A percentile compares a stretch with the other conserved stretches of the same genome.
Evolutionary conservation across 192 early-diverging fungal genomes (phyloP).

Genomic region (Podila minutissima): DNA sequence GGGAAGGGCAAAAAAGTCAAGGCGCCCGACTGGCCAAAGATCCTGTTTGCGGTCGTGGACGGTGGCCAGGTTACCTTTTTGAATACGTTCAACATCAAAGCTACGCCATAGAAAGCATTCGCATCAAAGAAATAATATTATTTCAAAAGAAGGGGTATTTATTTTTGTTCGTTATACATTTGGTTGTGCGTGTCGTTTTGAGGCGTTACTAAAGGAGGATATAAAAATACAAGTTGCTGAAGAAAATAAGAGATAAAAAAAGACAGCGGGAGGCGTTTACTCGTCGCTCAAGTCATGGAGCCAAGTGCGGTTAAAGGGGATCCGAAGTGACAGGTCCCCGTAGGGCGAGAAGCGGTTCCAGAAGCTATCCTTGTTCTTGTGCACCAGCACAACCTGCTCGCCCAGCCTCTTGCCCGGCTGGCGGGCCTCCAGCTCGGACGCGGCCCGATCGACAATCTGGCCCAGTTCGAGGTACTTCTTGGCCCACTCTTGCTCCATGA

Average conservation of each 20-base stretch:
- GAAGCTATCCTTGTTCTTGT: constrained; percentile 7
- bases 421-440: constrained; percentile 21
- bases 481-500: constrained; percentile 34
- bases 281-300: constrained; percentile 34
- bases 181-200: not conserved
- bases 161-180: not conserved
- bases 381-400: constrained; percentile 33
- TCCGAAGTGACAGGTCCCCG: constrained; percentile 22
- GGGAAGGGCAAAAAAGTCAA: constrained; percentile 18
- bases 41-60: constrained; percentile 40
- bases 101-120: constrained; percentile 1
- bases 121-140: not conserved
- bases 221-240: not conserved
- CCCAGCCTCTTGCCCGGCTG: constrained; percentile 18
- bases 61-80: constrained; percentile 44
- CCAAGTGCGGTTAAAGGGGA: constrained; percentile 40
- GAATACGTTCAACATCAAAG: constrained; percentile 22
- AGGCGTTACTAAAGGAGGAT: not conserved
- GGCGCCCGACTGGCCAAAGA: constrained; percentile 22
- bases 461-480: constrained; percentile 28
- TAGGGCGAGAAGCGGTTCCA: constrained; percentile 32
- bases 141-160: not conserved
- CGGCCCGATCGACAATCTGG: constrained; percentile 23
- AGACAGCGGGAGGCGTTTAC: not conserved
- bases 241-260: not conserved